Base-by-base conservation (phyloP, 2,329 filamentous ascomycete genomes). In the Curvularia eragrostidis region DNA sequence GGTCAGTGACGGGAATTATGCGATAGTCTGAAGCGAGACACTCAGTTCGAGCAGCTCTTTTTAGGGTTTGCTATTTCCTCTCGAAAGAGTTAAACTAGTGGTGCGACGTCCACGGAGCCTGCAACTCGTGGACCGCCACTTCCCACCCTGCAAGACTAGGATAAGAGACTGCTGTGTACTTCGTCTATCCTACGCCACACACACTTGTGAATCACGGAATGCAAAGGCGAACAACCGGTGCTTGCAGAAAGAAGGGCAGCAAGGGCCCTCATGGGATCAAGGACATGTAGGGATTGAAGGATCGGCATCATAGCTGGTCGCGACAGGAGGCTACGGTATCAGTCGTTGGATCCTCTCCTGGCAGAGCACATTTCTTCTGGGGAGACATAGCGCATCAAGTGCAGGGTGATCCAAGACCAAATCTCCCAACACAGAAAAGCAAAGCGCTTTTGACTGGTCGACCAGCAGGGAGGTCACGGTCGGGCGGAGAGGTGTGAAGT, bases 151-250 rank as follows among this genome's bases (percentile, higher is more conserved):
- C 39, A 38, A 41, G 28, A 58, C 47, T 51, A 24, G 49, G 32
- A 59, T 66, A 58, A 63, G 58, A 44, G 62, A 63, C 61, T 23
- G 21, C 44, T 52, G 38, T 39, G 48, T 54, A 49, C 54, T 52
- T 53, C 42, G 43, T 50, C 48, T 48, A 41, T 48, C 47, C 21
- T 50, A 55, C 61, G 65, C 62, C 60, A 61, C 54, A 38, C 26
- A 34, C 23, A 48, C 61, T 43, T 38, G 24, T 28, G 54, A 50
- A 46, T 48, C 51, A 53, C 54, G 36, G 52, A 13, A 47, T 48
- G 51, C 58, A 44, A 58, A 47, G 43, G 46, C 39, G 52, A 56
- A 58, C 59, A 61, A 42, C 54, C 48, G 55, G 60, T 51, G 48
- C 51, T 43, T 61, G 55, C 59, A 65, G 62, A 42, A 65, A 63